Evolutionary conservation across 768 basidiomycete genomes (phyloP).

Genomic region (Chalciporus chontae): DNA sequence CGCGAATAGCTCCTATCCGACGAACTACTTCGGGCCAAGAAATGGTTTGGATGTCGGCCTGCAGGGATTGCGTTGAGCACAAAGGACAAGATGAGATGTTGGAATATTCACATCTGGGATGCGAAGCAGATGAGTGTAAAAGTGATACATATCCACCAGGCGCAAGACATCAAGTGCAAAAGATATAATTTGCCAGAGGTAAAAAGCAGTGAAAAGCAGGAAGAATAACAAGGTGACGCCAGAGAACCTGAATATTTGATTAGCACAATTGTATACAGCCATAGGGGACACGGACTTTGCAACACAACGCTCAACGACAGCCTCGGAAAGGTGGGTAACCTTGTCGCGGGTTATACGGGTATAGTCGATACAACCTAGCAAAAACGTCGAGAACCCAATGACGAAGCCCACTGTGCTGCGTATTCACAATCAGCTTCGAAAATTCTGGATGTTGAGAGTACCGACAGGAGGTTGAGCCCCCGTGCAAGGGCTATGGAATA

Average conservation of each 20-base stretch:
- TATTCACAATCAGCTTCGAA: conserved; percentile 24
- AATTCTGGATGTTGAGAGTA: conserved; percentile 25
- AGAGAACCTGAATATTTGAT: conserved; percentile 56
- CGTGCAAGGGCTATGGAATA: conserved; percentile 90
- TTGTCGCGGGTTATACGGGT: conserved; percentile 67
- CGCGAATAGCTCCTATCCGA: conserved; percentile 83
- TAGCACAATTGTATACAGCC: conserved; percentile 5
- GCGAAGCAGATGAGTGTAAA: conserved; percentile 90
- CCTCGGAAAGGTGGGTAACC: conserved; percentile 68
- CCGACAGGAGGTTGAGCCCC: conserved; percentile 93
- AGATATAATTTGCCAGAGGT: conserved; percentile 80
- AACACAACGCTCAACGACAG: conserved; percentile 79
- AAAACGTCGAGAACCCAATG: conserved; percentile 96
- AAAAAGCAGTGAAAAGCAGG: conserved; percentile 81
- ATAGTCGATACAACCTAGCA: conserved; percentile 94
- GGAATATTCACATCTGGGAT: conserved; percentile 79
- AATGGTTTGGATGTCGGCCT: conserved; percentile 98
- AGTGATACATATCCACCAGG: conserved; percentile 92
- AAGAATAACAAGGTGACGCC: conserved; percentile 84
- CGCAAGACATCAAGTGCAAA: conserved; percentile 73
- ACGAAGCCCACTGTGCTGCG: conserved; percentile 95
- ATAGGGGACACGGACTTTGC: conserved; percentile 55
- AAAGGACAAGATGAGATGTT: background rate
- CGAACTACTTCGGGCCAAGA: conserved; percentile 95
- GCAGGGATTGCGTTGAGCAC: conserved; percentile 15